Evolutionary conservation across 73 alveolate genomes (phyloP), one percentile per base, ranked within the genome.

Genomic region (Diophrys appendiculata): DNA sequence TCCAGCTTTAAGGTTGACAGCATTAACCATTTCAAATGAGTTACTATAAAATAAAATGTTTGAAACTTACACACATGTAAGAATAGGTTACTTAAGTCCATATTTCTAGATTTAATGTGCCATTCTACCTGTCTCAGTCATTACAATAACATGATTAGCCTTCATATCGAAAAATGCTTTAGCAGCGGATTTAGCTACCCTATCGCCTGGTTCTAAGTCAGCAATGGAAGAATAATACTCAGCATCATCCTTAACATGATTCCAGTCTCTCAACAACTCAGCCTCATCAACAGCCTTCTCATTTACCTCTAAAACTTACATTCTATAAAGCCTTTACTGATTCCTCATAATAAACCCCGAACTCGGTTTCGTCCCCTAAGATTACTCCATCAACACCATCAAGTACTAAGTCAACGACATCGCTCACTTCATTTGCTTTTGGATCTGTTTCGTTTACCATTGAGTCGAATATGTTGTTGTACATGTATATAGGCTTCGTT

Each of bases 361-460:
- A 25, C 33, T 72, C 69, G 32, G 85, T 76, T 34, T 76, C 85
- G 8, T 33, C 60, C 11, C 60, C 34, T 1, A 76, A 65, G 43
- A 64, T 76, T 2, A 76, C 28, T 2, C 85, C 55, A 32, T 76
- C 85, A 31, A 54, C 85, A 5, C 85, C 85, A 29, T 56, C 77
- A 3, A 64, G 35, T 23, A 56, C 29, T 23, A 34, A 1, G 53
- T 65, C 65, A n/a, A 73, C 85, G 0, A 76, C 71, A 76, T 76
- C 85, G 26, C 76, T 53, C 13, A 60, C 72, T 27, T 76, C 85
- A 3, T 72, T 35, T 23, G 60, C 24, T 31, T 69, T 24, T 0
- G 85, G 85, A 0, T 35, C 31, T 2, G 34, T 13, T 23, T 22
- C 23, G 0, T 55, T 31, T 8, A 65, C 43, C 85, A 76, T 76